A percentile compares a stretch with the other conserved stretches of the same genome.
phyloP scores from a whole-genome alignment of 108 stramenopile species.

The Ochromonas danica region DNA sequence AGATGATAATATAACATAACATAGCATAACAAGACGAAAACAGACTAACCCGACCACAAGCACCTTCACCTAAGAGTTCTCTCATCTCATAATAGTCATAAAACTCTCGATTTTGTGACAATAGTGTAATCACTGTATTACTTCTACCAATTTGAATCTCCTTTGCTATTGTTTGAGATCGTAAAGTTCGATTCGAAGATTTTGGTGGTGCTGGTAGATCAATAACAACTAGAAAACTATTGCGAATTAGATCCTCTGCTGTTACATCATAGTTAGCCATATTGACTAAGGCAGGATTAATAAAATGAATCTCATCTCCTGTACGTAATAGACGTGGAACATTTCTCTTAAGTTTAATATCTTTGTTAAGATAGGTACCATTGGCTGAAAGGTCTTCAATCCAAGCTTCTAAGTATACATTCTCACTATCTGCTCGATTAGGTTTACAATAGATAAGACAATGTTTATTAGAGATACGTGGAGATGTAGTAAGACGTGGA shows the following conservation, averaged over 20 bases:
- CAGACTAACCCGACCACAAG: conserved; percentile 82
- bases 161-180: conserved; percentile 11
- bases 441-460: background rate
- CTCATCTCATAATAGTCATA: conserved; percentile 82
- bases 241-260: background rate
- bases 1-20: no score
- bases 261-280: background rate
- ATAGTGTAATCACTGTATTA: background rate
- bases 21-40: no score
- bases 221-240: background rate
- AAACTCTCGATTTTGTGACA: conserved; percentile 21
- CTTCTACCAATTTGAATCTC: background rate
- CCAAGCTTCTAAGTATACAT: background rate
- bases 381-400: conserved; percentile 6
- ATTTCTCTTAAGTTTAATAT: background rate
- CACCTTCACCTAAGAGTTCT: conserved; percentile 79
- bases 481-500: background rate
- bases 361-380: background rate
- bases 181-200: no score
- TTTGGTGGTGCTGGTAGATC: no score
- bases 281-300: conserved; percentile 59
- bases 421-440: background rate
- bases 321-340: conserved; percentile 67
- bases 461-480: conserved; percentile 4
- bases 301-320: conserved; percentile 85